Evolutionary conservation across 208 protist species (phyloP).

Genomic region (Acanthamoeba quina): DNA sequence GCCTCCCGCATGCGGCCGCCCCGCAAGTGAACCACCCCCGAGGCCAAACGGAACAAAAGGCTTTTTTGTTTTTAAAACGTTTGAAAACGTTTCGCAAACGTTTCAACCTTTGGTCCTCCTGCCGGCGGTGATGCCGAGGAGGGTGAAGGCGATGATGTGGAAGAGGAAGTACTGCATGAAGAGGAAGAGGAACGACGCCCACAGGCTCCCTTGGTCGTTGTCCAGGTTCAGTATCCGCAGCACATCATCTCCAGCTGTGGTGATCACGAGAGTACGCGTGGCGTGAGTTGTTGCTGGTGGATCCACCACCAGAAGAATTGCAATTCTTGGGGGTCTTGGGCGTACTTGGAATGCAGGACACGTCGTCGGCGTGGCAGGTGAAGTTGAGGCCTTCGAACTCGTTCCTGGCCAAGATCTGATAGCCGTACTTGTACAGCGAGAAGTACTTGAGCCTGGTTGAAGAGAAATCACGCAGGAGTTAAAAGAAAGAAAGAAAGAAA

Average conservation of each 20-base stretch:
- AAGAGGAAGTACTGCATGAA: conserved; percentile 45
- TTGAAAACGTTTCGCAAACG: no score
- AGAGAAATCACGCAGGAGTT: neutral
- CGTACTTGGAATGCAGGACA: neutral
- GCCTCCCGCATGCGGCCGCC: neutral
- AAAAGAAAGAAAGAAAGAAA: neutral
- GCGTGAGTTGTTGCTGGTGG: no score
- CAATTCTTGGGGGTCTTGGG: no score
- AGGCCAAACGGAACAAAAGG: no score
- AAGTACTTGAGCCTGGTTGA: conserved; percentile 53
- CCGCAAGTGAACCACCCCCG: neutral
- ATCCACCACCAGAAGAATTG: no score
- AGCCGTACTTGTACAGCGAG: conserved; percentile 43
- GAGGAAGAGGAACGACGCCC: conserved; percentile 60
- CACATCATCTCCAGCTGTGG: no score
- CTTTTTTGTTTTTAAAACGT: neutral
- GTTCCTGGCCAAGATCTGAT: conserved; percentile 30
- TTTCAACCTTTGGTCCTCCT: no score
- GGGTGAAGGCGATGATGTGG: neutral
- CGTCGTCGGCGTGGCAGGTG: neutral
- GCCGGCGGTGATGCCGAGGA: no score
- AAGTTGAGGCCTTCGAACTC: conserved; percentile 53
- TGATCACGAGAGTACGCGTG: no score
- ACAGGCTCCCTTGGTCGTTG: conserved; percentile 39
- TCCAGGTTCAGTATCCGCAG: conserved; percentile 25